Evolutionary conservation across 768 basidiomycete species (phyloP), one percentile per base, ranked within the genome.

Genomic region (Trametes villosa): DNA sequence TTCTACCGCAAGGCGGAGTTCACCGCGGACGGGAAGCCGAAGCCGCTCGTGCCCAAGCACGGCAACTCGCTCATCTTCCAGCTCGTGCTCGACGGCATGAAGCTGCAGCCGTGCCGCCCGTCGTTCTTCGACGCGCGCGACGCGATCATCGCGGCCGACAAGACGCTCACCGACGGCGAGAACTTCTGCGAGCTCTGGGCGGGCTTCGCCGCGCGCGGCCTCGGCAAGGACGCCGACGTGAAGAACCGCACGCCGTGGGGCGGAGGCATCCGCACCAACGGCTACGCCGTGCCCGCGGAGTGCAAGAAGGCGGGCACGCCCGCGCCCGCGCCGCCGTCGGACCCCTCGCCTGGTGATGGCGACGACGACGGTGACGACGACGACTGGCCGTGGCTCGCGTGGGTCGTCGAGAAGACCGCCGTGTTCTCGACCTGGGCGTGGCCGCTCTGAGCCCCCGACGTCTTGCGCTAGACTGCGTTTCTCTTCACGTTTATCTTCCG

Each of bases 11-110:
- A 74, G 13, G 75, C 72, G 26, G 65, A 68, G 55, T 70, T 65
- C 70, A 71, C 72, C 62, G 67, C 74, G 9, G 63, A 75, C 0
- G 79, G 80, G 26, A 77, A 73, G 49, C 79, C 81, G 65, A 80
- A 77, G 67, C 82, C 88, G 9, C 80, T 89, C 31, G 80, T 98
- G 12, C 96, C 96, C 56, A 91, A 87, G 77, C 89, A 96, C 69
- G 96, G 96, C 6, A 98, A 98, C 78, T 86, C 96, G 26, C 79
- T 98, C 55, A 78, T 83, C 38, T 74, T 93, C 12, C 92, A 93
- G 81, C 86, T 98, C 45, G 88, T 97, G 42, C 55, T 98, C 29
- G 88, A 89, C 71, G 95, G 82, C 11, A 96, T 99, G 95, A 98
- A 98, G 82, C 78, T 97, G 44, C 96, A 98, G 71, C 86, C 88